phyloP scores from a whole-genome alignment of 805 yeast genomes.

The Candida ortonii region DNA sequence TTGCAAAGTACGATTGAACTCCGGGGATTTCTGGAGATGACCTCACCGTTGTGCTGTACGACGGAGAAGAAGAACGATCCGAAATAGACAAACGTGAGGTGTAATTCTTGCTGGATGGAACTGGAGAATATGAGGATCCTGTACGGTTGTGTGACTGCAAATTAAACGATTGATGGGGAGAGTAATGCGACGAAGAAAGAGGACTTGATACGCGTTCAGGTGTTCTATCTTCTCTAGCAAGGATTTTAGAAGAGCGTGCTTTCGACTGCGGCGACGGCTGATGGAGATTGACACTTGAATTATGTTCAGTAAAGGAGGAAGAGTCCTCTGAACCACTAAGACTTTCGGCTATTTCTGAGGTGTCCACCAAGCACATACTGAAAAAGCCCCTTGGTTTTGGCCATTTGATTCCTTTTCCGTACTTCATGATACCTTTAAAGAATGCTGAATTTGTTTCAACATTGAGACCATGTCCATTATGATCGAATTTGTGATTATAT shows the following conservation, averaged over 20 bases:
- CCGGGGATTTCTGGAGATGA: conserved; percentile 15
- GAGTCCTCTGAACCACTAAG: too few species aligned
- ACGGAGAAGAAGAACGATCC: conserved; percentile 2
- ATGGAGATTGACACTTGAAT: background rate
- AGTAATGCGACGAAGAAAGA: too few species aligned
- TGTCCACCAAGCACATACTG: conserved; percentile 24
- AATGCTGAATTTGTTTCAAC: conserved; percentile 4
- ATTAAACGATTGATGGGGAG: too few species aligned
- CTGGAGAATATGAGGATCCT: too few species aligned
- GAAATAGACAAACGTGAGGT: conserved; percentile 3
- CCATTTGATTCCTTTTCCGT: conserved; percentile 23
- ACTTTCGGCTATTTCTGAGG: conserved; percentile 8
- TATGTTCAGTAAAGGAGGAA: too few species aligned
- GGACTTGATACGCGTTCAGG: background rate
- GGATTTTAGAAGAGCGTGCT: too few species aligned
- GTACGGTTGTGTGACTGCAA: too few species aligned
- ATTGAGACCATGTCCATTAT: conserved; percentile 15
- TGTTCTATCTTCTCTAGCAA: too few species aligned
- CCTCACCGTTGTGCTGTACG: conserved; percentile 8
- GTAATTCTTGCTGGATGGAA: too few species aligned
- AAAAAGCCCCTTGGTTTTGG: conserved; percentile 32
- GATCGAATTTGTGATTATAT: conserved; percentile 19
- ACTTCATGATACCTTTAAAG: conserved; percentile 28
- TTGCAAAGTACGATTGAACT: conserved; percentile 1
- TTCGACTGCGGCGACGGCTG: too few species aligned